Evolutionary conservation across 345 rosid genomes (phyloP), one percentile per base, ranked within the genome.

Genomic region (Abelmoschus esculentus): DNA sequence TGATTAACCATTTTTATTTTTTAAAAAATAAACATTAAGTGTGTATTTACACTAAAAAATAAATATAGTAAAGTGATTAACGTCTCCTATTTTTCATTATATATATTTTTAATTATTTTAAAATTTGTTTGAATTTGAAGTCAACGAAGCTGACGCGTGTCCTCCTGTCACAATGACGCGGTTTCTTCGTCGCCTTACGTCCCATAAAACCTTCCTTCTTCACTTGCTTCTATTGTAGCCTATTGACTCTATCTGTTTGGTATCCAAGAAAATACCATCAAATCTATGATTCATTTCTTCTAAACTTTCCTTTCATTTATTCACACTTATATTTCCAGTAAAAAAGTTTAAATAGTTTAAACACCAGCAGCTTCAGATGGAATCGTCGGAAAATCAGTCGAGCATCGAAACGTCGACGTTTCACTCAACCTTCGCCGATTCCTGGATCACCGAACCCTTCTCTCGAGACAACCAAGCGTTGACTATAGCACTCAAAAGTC

Each of bases 101-200:
- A n/a, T n/a, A n/a, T n/a, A n/a, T n/a, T n/a, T 36, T 40, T 40
- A n/a, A 40, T 7, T 40, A 40, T 6, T 40, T 40, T 12, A 40
- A 7, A 8, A 7, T 8, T 40, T 40, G 46, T 9, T 40, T 40
- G 46, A 40, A 40, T 9, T 8, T 40, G 46, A 40, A 40, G 46
- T 40, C 86, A 6, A 29, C n/a, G 3, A 15, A 38, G 66, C 75
- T 70, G 90, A 83, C 87, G 76, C 87, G 86, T 86, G 86, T 77
- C 77, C 63, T 9, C 58, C 29, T 17, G 40, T 70, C 68, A 49
- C 15, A 17, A 66, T 74, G 56, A 83, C 90, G 86, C 87, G 85
- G 76, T 82, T 82, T 80, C 86, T 68, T 69, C 47, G 17, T 19
- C 58, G 7, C 6, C 53, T 7, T 62, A 28, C 28, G 3, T 54